Conservation (phyloP, 2,329 filamentous ascomycete genomes). For the Chaetomium sp. region DNA sequence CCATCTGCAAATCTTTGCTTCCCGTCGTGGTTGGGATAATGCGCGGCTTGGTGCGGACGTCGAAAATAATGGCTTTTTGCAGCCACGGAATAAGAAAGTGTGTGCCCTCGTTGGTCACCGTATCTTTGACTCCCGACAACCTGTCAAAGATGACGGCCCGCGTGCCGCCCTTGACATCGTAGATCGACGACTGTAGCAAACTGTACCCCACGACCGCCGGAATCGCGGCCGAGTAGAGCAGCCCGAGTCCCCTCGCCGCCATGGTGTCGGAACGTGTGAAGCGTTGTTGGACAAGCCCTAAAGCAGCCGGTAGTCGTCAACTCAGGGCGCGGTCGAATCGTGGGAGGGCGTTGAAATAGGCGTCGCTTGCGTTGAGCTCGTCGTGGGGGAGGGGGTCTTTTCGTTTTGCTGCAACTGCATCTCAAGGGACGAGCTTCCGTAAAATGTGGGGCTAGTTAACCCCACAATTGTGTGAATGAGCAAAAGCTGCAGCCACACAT, state of each 20-base stretch:
- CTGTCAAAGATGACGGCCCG: slow-evolving; percentile 98
- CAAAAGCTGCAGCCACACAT: slow-evolving; percentile 1
- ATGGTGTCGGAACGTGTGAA: slow-evolving; percentile 10
- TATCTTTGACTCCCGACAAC: slow-evolving; percentile 83
- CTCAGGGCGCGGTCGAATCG: neutral
- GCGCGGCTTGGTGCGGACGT: slow-evolving; percentile 93
- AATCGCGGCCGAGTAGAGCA: slow-evolving; percentile 40
- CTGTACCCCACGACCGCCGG: slow-evolving; percentile 64
- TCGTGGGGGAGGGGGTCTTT: neutral
- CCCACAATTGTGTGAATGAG: too few species aligned
- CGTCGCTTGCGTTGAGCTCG: neutral
- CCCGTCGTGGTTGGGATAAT: slow-evolving; percentile 98
- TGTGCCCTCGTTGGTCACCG: slow-evolving; percentile 89
- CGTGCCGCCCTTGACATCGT: slow-evolving; percentile 93
- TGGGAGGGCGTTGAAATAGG: neutral
- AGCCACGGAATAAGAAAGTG: slow-evolving; percentile 96
- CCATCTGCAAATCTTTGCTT: slow-evolving; percentile 99
- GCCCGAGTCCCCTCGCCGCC: slow-evolving; percentile 20
- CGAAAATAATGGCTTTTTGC: slow-evolving; percentile 89
- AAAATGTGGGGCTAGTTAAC: slow-evolving; percentile 17
- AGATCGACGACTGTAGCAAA: slow-evolving; percentile 72
- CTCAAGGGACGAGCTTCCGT: slow-evolving; percentile 18
- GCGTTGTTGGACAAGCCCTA: neutral
- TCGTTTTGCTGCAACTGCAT: neutral
- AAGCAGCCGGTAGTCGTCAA: neutral